These are phyloP conservation scores for Anisogramma anomala DNA, from an alignment of 2,329 filamentous ascomycete species.

Conservation along the genomic window DNA sequence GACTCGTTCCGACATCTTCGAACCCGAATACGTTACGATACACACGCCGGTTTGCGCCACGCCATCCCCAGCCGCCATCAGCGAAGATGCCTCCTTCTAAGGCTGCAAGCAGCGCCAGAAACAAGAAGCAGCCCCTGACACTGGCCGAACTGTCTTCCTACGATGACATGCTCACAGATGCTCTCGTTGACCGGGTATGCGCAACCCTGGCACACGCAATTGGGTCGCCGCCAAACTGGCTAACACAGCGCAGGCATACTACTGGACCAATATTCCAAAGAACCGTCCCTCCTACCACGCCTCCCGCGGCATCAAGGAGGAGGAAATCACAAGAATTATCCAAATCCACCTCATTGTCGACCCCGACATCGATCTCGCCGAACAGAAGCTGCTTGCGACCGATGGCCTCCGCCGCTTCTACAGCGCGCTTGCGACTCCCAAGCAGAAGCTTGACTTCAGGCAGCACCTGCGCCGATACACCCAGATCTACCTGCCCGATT, in stretches of 20 bases:
- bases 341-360: slow-evolving; percentile 59
- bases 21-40: neutral
- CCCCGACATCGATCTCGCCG: slow-evolving; percentile 60
- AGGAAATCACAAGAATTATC: slow-evolving; percentile 49
- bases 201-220: slow-evolving; percentile 1
- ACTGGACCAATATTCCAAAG: slow-evolving; percentile 94
- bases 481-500: slow-evolving; percentile 85
- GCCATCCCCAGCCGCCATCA: neutral
- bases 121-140: slow-evolving; percentile 63
- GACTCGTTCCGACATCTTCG: neutral
- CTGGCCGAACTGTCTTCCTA: slow-evolving; percentile 81
- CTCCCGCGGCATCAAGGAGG: slow-evolving; percentile 63
- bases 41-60: neutral
- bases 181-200: slow-evolving; percentile 85
- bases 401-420: slow-evolving; percentile 64
- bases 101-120: slow-evolving; percentile 22
- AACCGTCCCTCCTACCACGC: slow-evolving; percentile 79
- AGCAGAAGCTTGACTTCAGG: slow-evolving; percentile 77
- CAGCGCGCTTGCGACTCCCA: slow-evolving; percentile 54
- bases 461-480: slow-evolving; percentile 82
- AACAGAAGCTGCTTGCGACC: slow-evolving; percentile 59
- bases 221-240: slow-evolving; percentile 10
- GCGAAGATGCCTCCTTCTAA: slow-evolving; percentile 27
- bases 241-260: slow-evolving; percentile 58
- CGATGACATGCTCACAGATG: slow-evolving; percentile 92